Conservation (phyloP, 169 alveolate genomes). For the Eimeria necatrix region DNA sequence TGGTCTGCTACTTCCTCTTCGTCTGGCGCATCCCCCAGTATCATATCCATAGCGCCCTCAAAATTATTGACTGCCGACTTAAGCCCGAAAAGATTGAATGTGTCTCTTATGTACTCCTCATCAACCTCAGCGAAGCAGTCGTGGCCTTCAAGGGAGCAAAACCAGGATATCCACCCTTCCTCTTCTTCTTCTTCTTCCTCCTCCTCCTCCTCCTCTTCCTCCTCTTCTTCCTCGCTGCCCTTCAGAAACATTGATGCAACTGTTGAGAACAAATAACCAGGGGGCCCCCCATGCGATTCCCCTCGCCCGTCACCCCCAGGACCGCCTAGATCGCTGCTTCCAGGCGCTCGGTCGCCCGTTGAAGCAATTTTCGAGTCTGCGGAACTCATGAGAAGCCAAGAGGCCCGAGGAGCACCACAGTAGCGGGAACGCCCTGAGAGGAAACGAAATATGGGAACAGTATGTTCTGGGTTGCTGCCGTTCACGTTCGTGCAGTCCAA, state of each 20-base stretch:
- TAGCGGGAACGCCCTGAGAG: no score
- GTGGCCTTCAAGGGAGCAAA: constrained; percentile 96
- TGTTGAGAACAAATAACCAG: constrained; percentile 4
- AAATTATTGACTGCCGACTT: constrained; percentile 90
- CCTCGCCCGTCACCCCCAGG: neutral
- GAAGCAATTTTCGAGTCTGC: neutral
- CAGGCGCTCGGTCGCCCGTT: constrained; percentile 20
- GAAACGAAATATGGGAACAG: no score
- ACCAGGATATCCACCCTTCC: constrained; percentile 96
- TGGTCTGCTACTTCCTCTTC: constrained; percentile 81
- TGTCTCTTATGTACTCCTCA: constrained; percentile 95
- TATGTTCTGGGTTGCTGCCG: no score
- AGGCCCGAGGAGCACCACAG: neutral
- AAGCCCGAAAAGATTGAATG: constrained; percentile 94
- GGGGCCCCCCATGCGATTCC: neutral
- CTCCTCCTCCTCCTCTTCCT: constrained; percentile 69
- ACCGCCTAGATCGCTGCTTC: neutral
- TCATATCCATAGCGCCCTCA: constrained; percentile 92
- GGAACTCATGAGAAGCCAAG: constrained; percentile 11
- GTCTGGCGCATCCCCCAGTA: constrained; percentile 87
- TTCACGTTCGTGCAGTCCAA: no score
- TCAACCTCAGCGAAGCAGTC: constrained; percentile 96
- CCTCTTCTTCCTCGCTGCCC: constrained; percentile 51
- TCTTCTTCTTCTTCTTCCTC: constrained; percentile 65
- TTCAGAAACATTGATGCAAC: constrained; percentile 20